Evolutionary conservation across 148 eudicot species (phyloP).

Genomic region (Vaccinium corymbosum): DNA sequence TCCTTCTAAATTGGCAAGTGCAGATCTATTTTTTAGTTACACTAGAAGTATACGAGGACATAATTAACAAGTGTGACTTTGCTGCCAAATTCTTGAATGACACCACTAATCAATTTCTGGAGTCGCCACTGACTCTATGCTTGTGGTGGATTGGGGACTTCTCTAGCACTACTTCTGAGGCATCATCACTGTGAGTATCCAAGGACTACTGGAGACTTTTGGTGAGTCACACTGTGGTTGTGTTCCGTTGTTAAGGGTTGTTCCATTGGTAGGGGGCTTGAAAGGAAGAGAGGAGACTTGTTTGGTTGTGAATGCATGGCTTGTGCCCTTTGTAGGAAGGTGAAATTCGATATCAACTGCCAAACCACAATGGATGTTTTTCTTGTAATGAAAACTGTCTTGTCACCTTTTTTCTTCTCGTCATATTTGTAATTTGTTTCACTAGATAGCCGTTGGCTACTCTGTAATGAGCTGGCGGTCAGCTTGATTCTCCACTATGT

Average conservation of each 20-base stretch:
- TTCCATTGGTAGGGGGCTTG: background rate
- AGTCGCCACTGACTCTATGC: background rate
- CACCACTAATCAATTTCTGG: too few species aligned
- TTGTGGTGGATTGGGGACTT: background rate
- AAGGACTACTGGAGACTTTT: background rate
- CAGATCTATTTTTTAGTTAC: too few species aligned
- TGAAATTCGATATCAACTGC: background rate
- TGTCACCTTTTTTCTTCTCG: background rate
- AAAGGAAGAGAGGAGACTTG: background rate
- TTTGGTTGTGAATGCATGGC: background rate
- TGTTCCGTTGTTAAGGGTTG: background rate
- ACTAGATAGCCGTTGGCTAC: background rate
- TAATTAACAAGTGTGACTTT: too few species aligned
- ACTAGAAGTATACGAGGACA: too few species aligned
- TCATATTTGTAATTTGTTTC: background rate
- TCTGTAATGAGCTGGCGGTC: background rate
- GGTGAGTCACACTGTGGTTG: background rate
- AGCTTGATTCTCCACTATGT: conserved; percentile 1
- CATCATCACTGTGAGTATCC: background rate
- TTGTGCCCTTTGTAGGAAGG: background rate
- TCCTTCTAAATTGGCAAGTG: too few species aligned
- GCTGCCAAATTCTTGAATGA: too few species aligned
- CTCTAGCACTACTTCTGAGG: background rate
- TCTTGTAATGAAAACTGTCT: background rate
- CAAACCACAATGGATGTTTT: background rate